phyloP scores from a whole-genome alignment of 2,329 filamentous ascomycete species.

The Botrytis tulipae region DNA sequence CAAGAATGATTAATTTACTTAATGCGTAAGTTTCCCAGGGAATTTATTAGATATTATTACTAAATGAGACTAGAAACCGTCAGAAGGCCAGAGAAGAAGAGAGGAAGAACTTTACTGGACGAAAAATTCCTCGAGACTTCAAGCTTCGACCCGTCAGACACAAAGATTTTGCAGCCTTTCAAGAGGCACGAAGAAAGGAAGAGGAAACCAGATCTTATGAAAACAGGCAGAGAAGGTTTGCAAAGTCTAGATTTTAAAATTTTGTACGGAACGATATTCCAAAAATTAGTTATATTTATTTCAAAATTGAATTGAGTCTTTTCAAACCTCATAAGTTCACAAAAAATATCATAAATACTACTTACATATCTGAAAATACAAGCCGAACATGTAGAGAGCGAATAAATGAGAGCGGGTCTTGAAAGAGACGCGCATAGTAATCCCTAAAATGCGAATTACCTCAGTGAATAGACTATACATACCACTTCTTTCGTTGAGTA shows the following conservation, averaged over 20 bases:
- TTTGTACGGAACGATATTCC: neutral
- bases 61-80: neutral
- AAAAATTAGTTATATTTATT: neutral
- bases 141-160: neutral
- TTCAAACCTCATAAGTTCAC: neutral
- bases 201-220: neutral
- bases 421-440: neutral
- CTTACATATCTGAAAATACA: neutral
- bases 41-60: neutral
- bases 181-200: neutral
- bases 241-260: neutral
- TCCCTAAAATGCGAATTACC: neutral
- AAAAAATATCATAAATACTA: neutral
- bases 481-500: neutral
- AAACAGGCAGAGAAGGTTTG: neutral
- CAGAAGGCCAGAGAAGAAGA: neutral
- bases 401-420: fast-evolving
- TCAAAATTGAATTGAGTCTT: no score
- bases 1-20: neutral
- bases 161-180: neutral
- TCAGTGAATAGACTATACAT: neutral
- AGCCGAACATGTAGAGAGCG: neutral
- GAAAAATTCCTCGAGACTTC: neutral
- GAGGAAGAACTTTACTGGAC: neutral
- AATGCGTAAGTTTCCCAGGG: neutral